Base-by-base conservation (phyloP, 2,329 filamentous ascomycete species). In the Claviceps paspali region DNA sequence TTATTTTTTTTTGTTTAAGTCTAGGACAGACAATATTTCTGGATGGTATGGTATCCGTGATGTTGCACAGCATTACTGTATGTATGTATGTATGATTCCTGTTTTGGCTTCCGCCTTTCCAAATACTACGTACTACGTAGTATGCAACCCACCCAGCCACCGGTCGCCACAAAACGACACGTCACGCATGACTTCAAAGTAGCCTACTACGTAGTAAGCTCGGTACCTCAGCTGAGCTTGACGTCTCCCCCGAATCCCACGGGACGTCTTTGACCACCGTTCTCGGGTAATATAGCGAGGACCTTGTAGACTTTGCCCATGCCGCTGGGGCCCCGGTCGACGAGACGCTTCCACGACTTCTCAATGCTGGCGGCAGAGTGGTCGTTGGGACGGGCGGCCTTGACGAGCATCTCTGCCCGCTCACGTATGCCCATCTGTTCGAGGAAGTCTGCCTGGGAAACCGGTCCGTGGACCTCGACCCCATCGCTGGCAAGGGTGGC, bases 241-340 rank as follows among this genome's bases (percentile, higher is more conserved):
- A 76, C 59, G 51, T 76, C 76, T 1, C 88, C 91, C 0, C 91
- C 91, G 63, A 98, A 96, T 0, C 91, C 91, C 38, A 94, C 86
- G 2, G 88, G 88, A 41, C 79, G 70, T 49, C 86, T 74, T 42
- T 64, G 68, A 2, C 81, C 79, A 26, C 68, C 70, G 45, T 82
- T 83, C 57, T 87, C 81, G 0, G 91, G 91, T 49, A 96, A 54
- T 49, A 98, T 84, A 10, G 87, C 83, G 68, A 98, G 69, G 18
- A 76, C 87, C 62, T 96, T 95, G 57, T 98, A 98, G 17, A 94
- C 64, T 61, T 79, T 87, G 0, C 91, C 91, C 91, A 98, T 98
- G 0, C 86, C 88, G 36, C 74, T 76, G 2, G 77, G 80, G 0
- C 82, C 79, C 29, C 76, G 68, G 55, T 94, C 87, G n/a, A 95